phyloP scores from a whole-genome alignment of 2,329 filamentous ascomycete species.

The Pseudophaeomoniella oleicola region DNA sequence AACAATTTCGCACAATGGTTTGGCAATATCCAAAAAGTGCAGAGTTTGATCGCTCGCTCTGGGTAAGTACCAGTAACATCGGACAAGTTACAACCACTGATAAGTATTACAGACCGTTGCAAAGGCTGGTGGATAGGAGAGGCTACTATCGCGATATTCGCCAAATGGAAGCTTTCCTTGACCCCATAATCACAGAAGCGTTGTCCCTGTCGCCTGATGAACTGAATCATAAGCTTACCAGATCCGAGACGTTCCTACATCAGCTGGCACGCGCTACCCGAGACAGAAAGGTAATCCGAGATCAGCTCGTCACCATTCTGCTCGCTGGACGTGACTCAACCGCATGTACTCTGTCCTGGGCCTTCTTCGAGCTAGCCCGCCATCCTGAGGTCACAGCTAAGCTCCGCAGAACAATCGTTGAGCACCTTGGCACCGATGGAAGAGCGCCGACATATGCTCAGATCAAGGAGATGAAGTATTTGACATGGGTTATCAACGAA shows the following conservation, averaged over 20 bases:
- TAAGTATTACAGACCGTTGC: conserved; percentile 36
- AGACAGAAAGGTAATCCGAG: conserved; percentile 49
- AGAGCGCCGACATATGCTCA: conserved; percentile 52
- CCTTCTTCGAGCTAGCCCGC: conserved; percentile 65
- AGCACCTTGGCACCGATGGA: conserved; percentile 46
- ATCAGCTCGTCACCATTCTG: conserved; percentile 70
- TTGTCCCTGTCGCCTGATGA: conserved; percentile 56
- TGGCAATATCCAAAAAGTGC: conserved; percentile 60
- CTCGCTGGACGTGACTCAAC: conserved; percentile 78
- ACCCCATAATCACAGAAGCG: conserved; percentile 61
- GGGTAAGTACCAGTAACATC: conserved; percentile 28
- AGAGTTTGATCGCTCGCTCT: conserved; percentile 50
- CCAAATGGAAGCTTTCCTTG: conserved; percentile 61
- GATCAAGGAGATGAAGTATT: conserved; percentile 77
- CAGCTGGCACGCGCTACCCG: conserved; percentile 70
- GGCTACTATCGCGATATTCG: conserved; percentile 50
- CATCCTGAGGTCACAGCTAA: conserved; percentile 52
- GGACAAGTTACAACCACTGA: neutral
- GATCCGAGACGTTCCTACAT: conserved; percentile 74
- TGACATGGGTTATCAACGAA: conserved; percentile 58
- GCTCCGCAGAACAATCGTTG: conserved; percentile 58
- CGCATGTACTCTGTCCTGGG: conserved; percentile 65
- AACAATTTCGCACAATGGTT: conserved; percentile 71
- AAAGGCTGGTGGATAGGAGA: conserved; percentile 46
- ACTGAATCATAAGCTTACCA: conserved; percentile 53